Evolutionary conservation across 2,329 filamentous ascomycete genomes (phyloP).

Genomic region (Diaporthe vexans): DNA sequence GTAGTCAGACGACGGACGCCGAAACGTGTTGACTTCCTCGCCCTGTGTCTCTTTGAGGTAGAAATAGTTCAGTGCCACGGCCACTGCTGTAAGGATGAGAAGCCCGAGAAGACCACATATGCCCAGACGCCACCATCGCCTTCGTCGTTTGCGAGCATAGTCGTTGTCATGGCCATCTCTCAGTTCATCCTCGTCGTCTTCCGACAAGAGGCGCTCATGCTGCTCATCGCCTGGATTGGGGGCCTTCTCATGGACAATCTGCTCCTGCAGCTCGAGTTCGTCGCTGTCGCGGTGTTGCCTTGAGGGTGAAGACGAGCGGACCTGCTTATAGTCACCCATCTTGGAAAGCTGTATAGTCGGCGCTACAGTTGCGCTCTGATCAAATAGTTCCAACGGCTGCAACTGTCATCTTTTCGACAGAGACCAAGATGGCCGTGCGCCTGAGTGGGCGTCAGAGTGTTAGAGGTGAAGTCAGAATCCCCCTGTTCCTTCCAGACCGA

Average conservation of each 20-base stretch:
- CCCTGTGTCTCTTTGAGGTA: background rate
- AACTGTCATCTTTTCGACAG: constrained; percentile 19
- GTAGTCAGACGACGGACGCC: constrained; percentile 62
- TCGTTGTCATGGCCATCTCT: background rate
- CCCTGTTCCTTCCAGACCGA: constrained; percentile 7
- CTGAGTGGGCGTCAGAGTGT: background rate
- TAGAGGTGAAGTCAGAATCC: constrained; percentile 4
- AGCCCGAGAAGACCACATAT: constrained; percentile 32
- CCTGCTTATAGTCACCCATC: constrained; percentile 42
- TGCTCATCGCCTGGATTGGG: constrained; percentile 37
- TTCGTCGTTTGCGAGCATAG: background rate
- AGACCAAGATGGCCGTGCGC: constrained; percentile 7
- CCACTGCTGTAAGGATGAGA: constrained; percentile 6
- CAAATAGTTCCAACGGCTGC: background rate
- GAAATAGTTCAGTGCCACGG: constrained; percentile 17
- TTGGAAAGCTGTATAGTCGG: background rate
- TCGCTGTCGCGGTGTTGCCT: constrained; percentile 25
- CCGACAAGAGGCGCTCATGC: constrained; percentile 41
- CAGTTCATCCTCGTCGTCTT: constrained; percentile 19
- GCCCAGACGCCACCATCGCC: constrained; percentile 37
- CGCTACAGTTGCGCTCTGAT: background rate
- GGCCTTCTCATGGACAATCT: constrained; percentile 23
- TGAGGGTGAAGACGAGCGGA: constrained; percentile 42
- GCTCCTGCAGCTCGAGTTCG: constrained; percentile 36
- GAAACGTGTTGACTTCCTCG: constrained; percentile 39